Evolutionary conservation across 1,139 yeast genomes (phyloP).

Genomic region (Blastobotrys serpentis): DNA sequence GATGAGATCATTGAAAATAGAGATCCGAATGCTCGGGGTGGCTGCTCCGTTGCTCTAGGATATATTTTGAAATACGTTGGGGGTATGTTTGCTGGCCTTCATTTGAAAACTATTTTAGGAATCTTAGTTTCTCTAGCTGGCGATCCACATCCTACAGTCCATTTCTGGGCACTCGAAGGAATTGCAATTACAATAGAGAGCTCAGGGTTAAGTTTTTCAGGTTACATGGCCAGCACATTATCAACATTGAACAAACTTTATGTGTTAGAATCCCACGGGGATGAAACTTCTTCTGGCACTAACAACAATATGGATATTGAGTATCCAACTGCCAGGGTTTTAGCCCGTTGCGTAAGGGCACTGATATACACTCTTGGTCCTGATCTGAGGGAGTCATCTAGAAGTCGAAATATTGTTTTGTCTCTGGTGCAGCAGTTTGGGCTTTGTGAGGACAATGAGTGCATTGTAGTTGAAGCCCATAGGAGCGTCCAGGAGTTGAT

Average conservation of each 20-base stretch:
- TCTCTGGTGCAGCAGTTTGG: slow-evolving; percentile 36
- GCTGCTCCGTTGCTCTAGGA: slow-evolving; percentile 59
- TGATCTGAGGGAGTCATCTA: slow-evolving; percentile 39
- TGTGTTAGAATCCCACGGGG: slow-evolving; percentile 56
- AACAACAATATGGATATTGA: slow-evolving; percentile 50
- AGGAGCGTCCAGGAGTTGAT: slow-evolving; percentile 33
- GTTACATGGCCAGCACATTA: slow-evolving; percentile 47
- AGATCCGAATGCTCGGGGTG: slow-evolving; percentile 67
- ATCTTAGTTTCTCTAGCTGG: slow-evolving; percentile 59
- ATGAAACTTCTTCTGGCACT: slow-evolving; percentile 44
- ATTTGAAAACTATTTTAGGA: slow-evolving; percentile 50
- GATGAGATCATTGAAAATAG: slow-evolving; percentile 60
- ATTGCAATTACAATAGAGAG: slow-evolving; percentile 54
- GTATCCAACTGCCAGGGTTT: slow-evolving; percentile 41
- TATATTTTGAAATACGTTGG: slow-evolving; percentile 54
- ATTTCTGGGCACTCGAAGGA: slow-evolving; percentile 67
- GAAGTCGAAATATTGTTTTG: slow-evolving; percentile 26
- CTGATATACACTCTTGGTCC: slow-evolving; percentile 54
- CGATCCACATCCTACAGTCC: slow-evolving; percentile 87
- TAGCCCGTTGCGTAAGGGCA: slow-evolving; percentile 45
- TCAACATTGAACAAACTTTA: slow-evolving; percentile 48
- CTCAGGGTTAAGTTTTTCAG: slow-evolving; percentile 51
- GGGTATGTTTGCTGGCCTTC: slow-evolving; percentile 41
- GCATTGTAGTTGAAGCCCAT: slow-evolving; percentile 34
- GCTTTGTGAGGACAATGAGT: slow-evolving; percentile 27